Conservation (phyloP, 176 grass and related monocot genomes). For the Puccinellia tenuiflora region DNA sequence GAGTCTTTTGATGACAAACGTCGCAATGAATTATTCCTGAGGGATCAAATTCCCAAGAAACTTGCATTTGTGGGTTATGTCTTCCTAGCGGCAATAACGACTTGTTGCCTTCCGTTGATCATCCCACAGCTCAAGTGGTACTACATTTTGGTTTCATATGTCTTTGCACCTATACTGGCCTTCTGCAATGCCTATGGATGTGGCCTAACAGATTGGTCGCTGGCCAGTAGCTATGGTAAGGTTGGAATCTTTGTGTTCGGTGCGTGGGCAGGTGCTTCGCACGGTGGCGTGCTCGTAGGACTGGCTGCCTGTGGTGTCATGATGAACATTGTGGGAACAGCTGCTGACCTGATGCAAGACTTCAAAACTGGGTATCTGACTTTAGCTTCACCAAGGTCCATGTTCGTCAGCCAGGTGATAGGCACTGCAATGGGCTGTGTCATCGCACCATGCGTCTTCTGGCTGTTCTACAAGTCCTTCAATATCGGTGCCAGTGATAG, state of each 20-base stretch:
- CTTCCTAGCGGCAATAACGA: slow-evolving; percentile 37
- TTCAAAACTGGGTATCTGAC: slow-evolving; percentile 85
- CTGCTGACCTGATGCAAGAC: slow-evolving; percentile 79
- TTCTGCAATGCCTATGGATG: slow-evolving; percentile 85
- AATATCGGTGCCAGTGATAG: slow-evolving; percentile 23
- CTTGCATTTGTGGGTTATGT: slow-evolving; percentile 51
- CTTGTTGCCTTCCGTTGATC: slow-evolving; percentile 42
- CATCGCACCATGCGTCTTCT: slow-evolving; percentile 49
- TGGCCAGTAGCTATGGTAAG: slow-evolving; percentile 61
- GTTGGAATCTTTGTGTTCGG: slow-evolving; percentile 62
- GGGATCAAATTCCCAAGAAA: slow-evolving; percentile 50
- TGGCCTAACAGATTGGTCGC: slow-evolving; percentile 75
- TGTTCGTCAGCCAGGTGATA: slow-evolving; percentile 75
- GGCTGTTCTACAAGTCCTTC: slow-evolving; percentile 59
- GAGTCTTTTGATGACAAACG: slow-evolving; percentile 60
- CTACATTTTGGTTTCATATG: slow-evolving; percentile 49
- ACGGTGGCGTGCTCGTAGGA: slow-evolving; percentile 53
- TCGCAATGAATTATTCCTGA: slow-evolving; percentile 50
- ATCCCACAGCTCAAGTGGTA: slow-evolving; percentile 74
- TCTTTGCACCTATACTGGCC: slow-evolving; percentile 57
- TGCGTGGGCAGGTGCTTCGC: slow-evolving; percentile 54
- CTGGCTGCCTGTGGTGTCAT: slow-evolving; percentile 73
- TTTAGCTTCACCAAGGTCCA: slow-evolving; percentile 60
- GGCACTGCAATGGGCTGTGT: slow-evolving; percentile 65
- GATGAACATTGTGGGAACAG: slow-evolving; percentile 69